Conservation (phyloP, 176 grass and related monocot genomes). For the Eragrostis nindensis region DNA sequence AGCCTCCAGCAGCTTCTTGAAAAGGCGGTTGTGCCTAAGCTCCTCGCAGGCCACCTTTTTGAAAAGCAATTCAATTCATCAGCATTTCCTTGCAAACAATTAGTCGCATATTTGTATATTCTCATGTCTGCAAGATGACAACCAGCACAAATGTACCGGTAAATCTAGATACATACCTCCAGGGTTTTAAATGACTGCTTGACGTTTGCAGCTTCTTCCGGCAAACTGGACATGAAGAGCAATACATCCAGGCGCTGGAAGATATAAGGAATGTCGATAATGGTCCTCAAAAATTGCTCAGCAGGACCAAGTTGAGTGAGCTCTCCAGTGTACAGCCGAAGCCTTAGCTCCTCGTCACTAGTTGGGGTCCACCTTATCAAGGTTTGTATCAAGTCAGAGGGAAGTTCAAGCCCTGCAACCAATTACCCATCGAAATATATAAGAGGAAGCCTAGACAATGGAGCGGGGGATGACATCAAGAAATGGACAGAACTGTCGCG, state of each 20-base stretch:
- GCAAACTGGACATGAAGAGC: constrained; percentile 66
- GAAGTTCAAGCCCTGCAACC: constrained; percentile 66
- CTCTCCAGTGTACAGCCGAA: constrained; percentile 71
- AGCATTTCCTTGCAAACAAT: background rate
- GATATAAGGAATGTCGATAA: constrained; percentile 77
- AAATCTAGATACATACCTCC: constrained; percentile 53
- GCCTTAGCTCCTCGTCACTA: constrained; percentile 68
- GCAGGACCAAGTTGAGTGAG: constrained; percentile 56
- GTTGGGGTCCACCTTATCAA: constrained; percentile 82
- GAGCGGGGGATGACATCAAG: background rate
- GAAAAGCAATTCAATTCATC: background rate
- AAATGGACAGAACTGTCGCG: background rate
- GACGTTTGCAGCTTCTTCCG: constrained; percentile 59
- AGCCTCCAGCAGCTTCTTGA: constrained; percentile 88
- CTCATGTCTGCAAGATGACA: background rate
- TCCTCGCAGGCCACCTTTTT: constrained; percentile 72
- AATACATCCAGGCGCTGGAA: constrained; percentile 75
- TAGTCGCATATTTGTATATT: background rate
- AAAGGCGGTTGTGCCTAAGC: constrained; percentile 63
- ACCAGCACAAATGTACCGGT: background rate
- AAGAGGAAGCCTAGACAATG: background rate
- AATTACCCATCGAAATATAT: background rate
- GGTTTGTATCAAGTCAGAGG: constrained; percentile 65
- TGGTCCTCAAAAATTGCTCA: constrained; percentile 67
- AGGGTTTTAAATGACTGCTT: constrained; percentile 66